Conservation (phyloP, 768 basidiomycete genomes). For the Xerocomus brunneocitrinus region DNA sequence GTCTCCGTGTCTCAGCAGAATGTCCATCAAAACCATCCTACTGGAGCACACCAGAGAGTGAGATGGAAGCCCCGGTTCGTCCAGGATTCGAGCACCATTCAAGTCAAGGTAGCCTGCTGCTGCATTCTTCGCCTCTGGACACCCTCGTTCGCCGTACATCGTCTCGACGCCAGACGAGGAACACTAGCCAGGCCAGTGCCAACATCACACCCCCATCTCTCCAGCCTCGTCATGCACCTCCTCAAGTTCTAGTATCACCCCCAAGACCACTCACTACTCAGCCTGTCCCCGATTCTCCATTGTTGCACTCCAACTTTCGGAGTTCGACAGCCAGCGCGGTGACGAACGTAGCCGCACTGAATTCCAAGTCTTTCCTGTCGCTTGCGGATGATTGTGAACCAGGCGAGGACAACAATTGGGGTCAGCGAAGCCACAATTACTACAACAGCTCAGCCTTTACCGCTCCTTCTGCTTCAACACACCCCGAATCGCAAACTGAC, state of each 20-base stretch:
- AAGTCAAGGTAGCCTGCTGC: slow-evolving; percentile 30
- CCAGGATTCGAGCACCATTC: slow-evolving; percentile 16
- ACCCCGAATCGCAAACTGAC: slow-evolving; percentile 2
- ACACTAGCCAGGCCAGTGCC: not conserved
- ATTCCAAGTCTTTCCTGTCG: slow-evolving; percentile 26
- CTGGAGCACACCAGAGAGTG: slow-evolving; percentile 6
- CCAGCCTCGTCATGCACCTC: slow-evolving; percentile 7
- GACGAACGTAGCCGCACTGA: slow-evolving; percentile 16
- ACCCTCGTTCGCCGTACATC: slow-evolving; percentile 54
- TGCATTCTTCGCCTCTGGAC: slow-evolving; percentile 53
- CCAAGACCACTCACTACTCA: slow-evolving; percentile 8
- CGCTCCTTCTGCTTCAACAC: slow-evolving; percentile 2
- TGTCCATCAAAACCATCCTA: slow-evolving; percentile 5
- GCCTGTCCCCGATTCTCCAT: slow-evolving; percentile 38
- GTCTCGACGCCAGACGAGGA: slow-evolving; percentile 34
- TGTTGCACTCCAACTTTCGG: slow-evolving; percentile 47
- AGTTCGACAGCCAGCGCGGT: slow-evolving; percentile 36
- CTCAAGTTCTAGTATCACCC: slow-evolving; percentile 2
- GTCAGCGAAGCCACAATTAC: slow-evolving; percentile 4
- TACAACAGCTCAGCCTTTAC: not conserved
- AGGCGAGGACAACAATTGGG: slow-evolving; percentile 38
- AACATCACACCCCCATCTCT: slow-evolving; percentile 4
- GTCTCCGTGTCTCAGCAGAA: slow-evolving; percentile 1
- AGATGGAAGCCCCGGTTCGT: slow-evolving; percentile 14
- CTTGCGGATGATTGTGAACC: slow-evolving; percentile 31